Evolutionary conservation across 495 filamentous ascomycete species (phyloP).

Genomic region (Chaetomium fimeti): DNA sequence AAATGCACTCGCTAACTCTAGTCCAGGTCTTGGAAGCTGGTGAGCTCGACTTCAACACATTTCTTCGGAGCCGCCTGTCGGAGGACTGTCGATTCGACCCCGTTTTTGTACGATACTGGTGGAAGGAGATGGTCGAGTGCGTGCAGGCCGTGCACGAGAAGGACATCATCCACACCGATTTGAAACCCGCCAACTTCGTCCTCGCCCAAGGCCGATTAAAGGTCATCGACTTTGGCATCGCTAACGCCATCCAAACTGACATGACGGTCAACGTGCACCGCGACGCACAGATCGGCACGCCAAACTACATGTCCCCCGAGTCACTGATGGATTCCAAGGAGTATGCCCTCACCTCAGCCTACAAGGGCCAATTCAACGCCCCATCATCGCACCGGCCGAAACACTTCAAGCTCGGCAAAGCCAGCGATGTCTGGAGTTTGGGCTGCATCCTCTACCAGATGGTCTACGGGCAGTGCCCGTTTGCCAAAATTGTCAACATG

Average conservation of each 20-base stretch:
- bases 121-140: conserved; percentile 99
- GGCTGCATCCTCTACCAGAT: conserved; percentile 98
- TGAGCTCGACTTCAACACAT: conserved; percentile 88
- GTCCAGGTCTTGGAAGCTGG: conserved; percentile 90
- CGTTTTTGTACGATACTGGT: conserved; percentile 91
- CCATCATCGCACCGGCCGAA: conserved; percentile 52
- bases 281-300: conserved; percentile 90
- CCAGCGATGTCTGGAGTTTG: conserved; percentile 92
- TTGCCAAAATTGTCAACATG: conserved; percentile 84
- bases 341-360: conserved; percentile 38
- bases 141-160: conserved; percentile 80
- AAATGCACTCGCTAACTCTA: neutral
- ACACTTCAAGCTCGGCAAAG: conserved; percentile 92
- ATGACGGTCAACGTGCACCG: conserved; percentile 97
- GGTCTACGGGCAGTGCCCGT: conserved; percentile 90
- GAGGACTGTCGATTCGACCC: conserved; percentile 78
- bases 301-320: conserved; percentile 98
- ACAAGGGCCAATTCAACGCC: conserved; percentile 50
- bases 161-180: conserved; percentile 92
- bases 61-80: conserved; percentile 66
- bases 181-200: conserved; percentile 94
- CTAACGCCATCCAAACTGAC: conserved; percentile 89
- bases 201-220: conserved; percentile 81
- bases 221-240: conserved; percentile 94
- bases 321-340: conserved; percentile 84